Conservation (phyloP, 192 early-diverging fungal species). For the Umbelopsis ramanniana region DNA sequence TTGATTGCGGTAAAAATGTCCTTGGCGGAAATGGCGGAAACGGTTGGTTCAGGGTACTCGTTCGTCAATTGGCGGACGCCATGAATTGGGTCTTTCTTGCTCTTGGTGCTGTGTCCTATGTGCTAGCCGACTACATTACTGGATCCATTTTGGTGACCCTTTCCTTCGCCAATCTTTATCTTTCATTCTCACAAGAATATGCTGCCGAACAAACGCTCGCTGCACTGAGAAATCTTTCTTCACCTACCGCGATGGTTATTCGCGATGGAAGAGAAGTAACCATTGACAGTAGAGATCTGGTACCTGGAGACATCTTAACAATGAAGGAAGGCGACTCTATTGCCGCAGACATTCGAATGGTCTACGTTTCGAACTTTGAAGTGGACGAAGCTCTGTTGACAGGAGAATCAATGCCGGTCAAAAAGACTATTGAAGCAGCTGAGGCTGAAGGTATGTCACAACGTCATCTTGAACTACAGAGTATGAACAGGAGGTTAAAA, state of each 20-base stretch:
- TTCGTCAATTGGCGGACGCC: slow-evolving; percentile 65
- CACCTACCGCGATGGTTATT: slow-evolving; percentile 85
- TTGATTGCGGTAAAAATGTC: slow-evolving; percentile 62
- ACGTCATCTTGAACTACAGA: no score
- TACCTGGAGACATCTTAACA: slow-evolving; percentile 89
- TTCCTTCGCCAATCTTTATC: slow-evolving; percentile 81
- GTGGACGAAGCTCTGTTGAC: slow-evolving; percentile 92
- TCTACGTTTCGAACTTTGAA: slow-evolving; percentile 87
- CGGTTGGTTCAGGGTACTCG: slow-evolving; percentile 61
- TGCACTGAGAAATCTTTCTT: slow-evolving; percentile 83
- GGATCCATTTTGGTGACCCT: slow-evolving; percentile 78
- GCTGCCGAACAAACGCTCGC: slow-evolving; percentile 93
- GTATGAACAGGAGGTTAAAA: no score
- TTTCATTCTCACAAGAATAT: slow-evolving; percentile 96
- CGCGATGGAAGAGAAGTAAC: slow-evolving; percentile 78
- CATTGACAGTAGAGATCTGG: slow-evolving; percentile 77
- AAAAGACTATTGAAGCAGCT: slow-evolving; percentile 68
- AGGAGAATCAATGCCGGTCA: slow-evolving; percentile 84
- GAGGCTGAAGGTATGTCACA: slow-evolving; percentile 44
- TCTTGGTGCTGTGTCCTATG: slow-evolving; percentile 55
- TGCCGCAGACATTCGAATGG: slow-evolving; percentile 86
- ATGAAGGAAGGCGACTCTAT: slow-evolving; percentile 93
- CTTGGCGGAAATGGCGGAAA: slow-evolving; percentile 64
- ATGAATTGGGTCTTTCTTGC: slow-evolving; percentile 63
- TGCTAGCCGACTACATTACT: slow-evolving; percentile 65